Base-by-base conservation (phyloP, 306 rosid genomes). In the Trifolium repens region DNA sequence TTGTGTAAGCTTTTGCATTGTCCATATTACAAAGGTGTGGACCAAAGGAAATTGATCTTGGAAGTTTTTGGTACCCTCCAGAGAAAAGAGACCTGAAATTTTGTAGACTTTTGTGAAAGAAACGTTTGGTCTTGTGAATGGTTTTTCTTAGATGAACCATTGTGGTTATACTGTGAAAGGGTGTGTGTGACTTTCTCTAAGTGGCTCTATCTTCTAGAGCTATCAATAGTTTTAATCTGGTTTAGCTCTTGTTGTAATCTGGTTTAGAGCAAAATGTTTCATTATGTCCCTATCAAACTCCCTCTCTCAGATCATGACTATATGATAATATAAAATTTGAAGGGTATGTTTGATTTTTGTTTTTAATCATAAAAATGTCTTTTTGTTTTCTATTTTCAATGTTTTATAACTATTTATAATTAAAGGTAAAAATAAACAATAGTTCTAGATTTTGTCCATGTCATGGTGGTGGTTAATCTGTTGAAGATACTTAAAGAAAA, bases 101-200 rank as follows among this genome's bases (percentile, higher is more conserved):
- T 69, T 17, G 67, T 27, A 96, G 82, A 75, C 81, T 77, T 88
- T 79, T 89, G 70, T 73, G 77, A 12, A 85, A 71, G 73, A 85
- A 80, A 72, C 61, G 44, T 70, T 78, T 84, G 84, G 94, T 82
- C 81, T 78, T 87, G 54, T 60, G 78, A 58, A 90, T 72, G 83
- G 86, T 84, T 79, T 88, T 85, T 80, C 77, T 84, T 55, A 83
- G 85, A 7, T 71, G 50, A 81, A 88, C 84, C 99, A 96, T 96
- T 82, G 84, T 66, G 78, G 61, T 54, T 85, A 74, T 81, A 15
- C 53, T 68, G 47, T 57, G 78, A 71, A 63, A 75, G 43, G 39
- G 17, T 54, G 54, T 49, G 55, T 49, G 60, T 82, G 63, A 34
- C 66, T 82, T 61, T 80, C 73, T 83, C 73, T 67, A 65, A 62